These are phyloP conservation scores for Amphibolis antarctica DNA, from an alignment of 106 monocot genomes.

Conservation along the genomic window DNA sequence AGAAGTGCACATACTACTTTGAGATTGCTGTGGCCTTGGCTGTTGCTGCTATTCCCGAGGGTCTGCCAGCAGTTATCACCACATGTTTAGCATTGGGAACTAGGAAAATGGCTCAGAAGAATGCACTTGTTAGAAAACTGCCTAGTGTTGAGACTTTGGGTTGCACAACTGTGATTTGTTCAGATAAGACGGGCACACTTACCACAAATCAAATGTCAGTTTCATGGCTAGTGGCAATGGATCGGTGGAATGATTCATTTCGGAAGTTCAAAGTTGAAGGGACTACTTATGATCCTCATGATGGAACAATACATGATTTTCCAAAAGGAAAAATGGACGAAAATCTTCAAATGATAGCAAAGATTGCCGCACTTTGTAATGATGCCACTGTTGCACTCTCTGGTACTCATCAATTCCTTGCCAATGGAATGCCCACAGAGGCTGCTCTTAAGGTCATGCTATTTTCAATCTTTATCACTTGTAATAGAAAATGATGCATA, in stretches of 20 bases:
- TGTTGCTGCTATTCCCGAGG: constrained; percentile 30
- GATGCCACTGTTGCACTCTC: constrained; percentile 55
- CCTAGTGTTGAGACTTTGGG: constrained; percentile 91
- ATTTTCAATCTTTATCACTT: not conserved
- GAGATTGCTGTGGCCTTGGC: constrained; percentile 30
- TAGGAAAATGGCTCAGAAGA: constrained; percentile 29
- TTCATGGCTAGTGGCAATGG: constrained; percentile 62
- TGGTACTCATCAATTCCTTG: constrained; percentile 52
- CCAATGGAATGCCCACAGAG: constrained; percentile 87
- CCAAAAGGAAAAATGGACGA: constrained; percentile 45
- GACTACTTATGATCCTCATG: constrained; percentile 69
- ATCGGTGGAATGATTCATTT: constrained; percentile 29
- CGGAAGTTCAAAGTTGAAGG: constrained; percentile 69
- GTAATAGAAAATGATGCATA: not conserved
- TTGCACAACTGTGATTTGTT: constrained; percentile 76
- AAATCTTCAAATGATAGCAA: constrained; percentile 75
- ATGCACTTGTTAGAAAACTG: constrained; percentile 72
- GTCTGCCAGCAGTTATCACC: constrained; percentile 24
- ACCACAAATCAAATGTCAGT: constrained; percentile 95
- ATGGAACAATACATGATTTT: constrained; percentile 69
- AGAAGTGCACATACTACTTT: constrained; percentile 31
- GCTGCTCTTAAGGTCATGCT: constrained; percentile 67
- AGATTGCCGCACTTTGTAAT: constrained; percentile 73
- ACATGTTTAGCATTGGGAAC: constrained; percentile 28
- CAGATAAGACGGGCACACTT: constrained; percentile 80